Conservation (phyloP, 2,329 filamentous ascomycete species). For the Colletotrichum sp. region DNA sequence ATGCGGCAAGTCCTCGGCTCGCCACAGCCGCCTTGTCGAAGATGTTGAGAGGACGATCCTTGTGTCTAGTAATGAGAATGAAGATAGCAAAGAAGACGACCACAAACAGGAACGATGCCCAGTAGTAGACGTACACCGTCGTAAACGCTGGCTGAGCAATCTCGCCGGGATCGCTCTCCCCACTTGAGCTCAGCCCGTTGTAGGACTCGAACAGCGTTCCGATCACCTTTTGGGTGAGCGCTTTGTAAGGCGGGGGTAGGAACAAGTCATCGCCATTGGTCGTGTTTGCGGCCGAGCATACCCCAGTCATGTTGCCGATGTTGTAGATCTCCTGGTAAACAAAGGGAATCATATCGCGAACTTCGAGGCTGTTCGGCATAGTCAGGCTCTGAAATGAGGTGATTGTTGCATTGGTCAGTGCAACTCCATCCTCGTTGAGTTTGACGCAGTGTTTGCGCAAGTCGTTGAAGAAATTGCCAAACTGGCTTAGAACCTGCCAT, state of each 20-base stretch:
- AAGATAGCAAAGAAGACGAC: constrained; percentile 7
- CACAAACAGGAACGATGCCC: constrained; percentile 9
- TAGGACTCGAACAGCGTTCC: constrained; percentile 6
- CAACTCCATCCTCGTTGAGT: constrained; percentile 2
- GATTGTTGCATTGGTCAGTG: background rate
- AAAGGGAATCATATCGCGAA: background rate
- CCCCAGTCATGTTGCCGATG: constrained; percentile 3
- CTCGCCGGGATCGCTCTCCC: background rate
- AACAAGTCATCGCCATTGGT: background rate
- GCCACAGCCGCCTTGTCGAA: constrained; percentile 9
- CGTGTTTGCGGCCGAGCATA: background rate
- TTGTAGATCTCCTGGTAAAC: constrained; percentile 10
- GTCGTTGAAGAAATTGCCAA: background rate
- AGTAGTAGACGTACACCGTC: constrained; percentile 18
- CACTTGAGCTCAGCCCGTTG: background rate
- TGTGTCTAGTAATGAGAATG: constrained; percentile 12
- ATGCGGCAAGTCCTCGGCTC: background rate
- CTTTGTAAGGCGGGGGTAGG: background rate
- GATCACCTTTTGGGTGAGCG: background rate
- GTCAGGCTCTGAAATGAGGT: background rate
- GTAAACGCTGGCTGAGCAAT: constrained; percentile 7
- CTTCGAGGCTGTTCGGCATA: constrained; percentile 7
- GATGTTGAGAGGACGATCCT: constrained; percentile 12
- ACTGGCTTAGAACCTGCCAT: constrained; percentile 11
- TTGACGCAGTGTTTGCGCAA: background rate